Base-by-base conservation (phyloP, 2,329 filamentous ascomycete genomes). In the Geosmithia putterillii region DNA sequence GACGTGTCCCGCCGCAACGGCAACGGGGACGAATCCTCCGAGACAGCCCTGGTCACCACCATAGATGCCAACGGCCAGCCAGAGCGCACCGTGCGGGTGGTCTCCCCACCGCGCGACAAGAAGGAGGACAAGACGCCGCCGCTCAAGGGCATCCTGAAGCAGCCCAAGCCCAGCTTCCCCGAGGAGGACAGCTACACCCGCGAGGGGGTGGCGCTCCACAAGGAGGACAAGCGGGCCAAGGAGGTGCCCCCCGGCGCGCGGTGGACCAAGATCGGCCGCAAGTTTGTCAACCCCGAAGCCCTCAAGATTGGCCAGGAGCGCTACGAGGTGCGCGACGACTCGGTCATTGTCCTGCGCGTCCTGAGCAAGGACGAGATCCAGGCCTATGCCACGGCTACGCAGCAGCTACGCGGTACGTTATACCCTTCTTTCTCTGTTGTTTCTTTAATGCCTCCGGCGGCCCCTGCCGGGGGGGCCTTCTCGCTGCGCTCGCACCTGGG, bases 121-220 rank as follows among this genome's bases (percentile, higher is more conserved):
- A 65, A 70, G 18, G 81, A 86, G 17, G 72, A 74, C 36, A 83
- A 85, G 50, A n/a, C n/a, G n/a, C n/a, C n/a, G n/a, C 74, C 78
- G 17, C 75, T 86, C 46, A 92, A 84, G 60, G 82, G 88, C 15
- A 96, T 96, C 45, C 70, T 96, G 38, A 92, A 94, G 60, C 74
- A 77, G 44, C 89, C 90, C 1, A 87, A 79, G 15, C 71, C 74
- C 21, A 83, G 83, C 54, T 96, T 95, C 54, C 90, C 90, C 0
- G 89, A 95, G 55, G 83, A 95, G 48, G 76, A 79, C 1, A 82
- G 88, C 50, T 83, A 86, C 0, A 73, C 94, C 32, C 77, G 89
- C 18, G 90, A 95, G 59, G 90, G 89, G 15, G 90, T 95, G 7
- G 88, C 89, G 2, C 89, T 89, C n/a, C 76, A 94, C 56, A 95